Conservation (phyloP, 2,329 filamentous ascomycete species). For the Pseudogymnoascus sp. region DNA sequence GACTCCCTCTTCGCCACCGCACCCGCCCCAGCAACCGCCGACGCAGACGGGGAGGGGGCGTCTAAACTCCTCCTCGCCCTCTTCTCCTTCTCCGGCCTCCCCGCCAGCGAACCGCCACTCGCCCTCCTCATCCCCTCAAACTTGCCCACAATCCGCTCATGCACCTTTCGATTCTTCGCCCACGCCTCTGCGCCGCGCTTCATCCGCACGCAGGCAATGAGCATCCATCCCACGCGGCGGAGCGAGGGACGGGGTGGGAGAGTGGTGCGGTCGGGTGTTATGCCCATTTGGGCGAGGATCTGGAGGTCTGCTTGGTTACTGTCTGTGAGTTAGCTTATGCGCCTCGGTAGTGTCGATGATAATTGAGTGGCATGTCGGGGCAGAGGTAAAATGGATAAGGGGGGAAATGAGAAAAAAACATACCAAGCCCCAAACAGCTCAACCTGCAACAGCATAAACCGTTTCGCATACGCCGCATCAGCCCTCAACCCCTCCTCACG, state of each 20-base stretch:
- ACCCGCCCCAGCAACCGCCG: not conserved
- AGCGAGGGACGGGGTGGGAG: conserved; percentile 37
- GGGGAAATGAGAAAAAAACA: conserved; percentile 32
- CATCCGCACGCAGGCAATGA: conserved; percentile 44
- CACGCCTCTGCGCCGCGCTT: conserved; percentile 39
- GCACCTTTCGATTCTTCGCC: conserved; percentile 41
- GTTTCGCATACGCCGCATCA: conserved; percentile 80
- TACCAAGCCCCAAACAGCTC: conserved; percentile 87
- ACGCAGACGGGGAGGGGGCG: not conserved
- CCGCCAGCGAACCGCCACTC: not conserved
- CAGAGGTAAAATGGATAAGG: not conserved
- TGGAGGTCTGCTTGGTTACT: conserved; percentile 90
- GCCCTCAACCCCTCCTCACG: conserved; percentile 73
- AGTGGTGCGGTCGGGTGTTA: conserved; percentile 40
- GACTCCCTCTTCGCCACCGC: not conserved
- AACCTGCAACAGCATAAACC: conserved; percentile 68
- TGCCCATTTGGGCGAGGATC: conserved; percentile 76
- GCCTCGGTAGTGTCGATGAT: not conserved
- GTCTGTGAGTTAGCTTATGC: conserved; percentile 20
- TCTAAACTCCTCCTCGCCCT: not conserved
- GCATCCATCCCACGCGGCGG: conserved; percentile 37
- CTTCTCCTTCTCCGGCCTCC: not conserved
- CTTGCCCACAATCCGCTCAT: conserved; percentile 23
- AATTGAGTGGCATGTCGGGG: not conserved
- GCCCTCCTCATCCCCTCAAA: conserved; percentile 19